Base-by-base conservation (phyloP, 2,329 filamentous ascomycete species). In the Nannizziopsis arthrosporioides region DNA sequence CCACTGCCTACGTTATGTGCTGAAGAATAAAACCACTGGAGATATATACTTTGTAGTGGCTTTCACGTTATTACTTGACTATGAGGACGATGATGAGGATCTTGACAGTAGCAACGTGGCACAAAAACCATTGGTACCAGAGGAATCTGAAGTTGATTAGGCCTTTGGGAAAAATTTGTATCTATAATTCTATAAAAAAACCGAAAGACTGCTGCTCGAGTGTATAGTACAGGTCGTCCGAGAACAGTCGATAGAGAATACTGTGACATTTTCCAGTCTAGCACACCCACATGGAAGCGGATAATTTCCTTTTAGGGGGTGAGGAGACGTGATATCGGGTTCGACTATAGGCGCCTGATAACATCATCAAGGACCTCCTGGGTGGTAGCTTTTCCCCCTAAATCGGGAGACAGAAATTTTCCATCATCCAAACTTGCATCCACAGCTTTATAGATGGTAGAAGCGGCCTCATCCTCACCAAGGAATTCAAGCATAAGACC, bases 401-500 rank as follows among this genome's bases (percentile, higher is more conserved):
- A 75, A 64, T 98, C 92, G 15, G 92, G 92, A 62, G 79, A 92
- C 55, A 96, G 68, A 54, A 89, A 73, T 70, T 76, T 82, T 53
- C 81, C 89, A 62, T 92, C 88, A 64, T 83, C 83, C 31, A 98
- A 71, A 65, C 92, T 93, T 38, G 74, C 88, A 68, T 98, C 92
- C 18, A 96, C 88, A 17, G 92, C 92, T 51, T 80, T 76, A 67
- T 96, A 94, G 59, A 98, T 94, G 71, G 75, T 81, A 27, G 85
- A 87, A 31, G 92, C 92, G 15, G 92, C 92, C 54, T 78, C 73
- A 68, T 88, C 83, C 73, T 94, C 82, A 54, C 87, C 81, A 55
- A 96, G 73, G 69, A 96, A 98, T 74, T 96, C 90, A 56, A 98
- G 75, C 92, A 98, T 96, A 53, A 95, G 75, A 31, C 85, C 92